Base-by-base conservation (phyloP, 352 stramenopile genomes). In the Phytopythium oedochilum region DNA sequence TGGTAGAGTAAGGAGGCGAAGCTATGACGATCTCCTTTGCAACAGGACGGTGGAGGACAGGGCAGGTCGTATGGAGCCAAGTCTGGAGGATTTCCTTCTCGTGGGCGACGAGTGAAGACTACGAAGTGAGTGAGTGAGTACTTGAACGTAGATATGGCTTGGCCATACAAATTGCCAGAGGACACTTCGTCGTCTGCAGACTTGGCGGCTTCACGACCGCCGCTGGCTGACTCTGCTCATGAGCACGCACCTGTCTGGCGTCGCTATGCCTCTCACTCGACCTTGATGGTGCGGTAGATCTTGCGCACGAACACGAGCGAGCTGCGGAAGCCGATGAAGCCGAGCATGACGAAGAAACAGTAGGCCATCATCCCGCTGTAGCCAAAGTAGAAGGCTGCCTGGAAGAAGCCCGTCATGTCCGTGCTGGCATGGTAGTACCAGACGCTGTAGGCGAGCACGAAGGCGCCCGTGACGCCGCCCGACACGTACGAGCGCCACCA, bases 221-320 rank as follows among this genome's bases (percentile, higher is more conserved):
- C n/a, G n/a, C n/a, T n/a, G 29, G 29, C 5, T 10, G 5, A 34
- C 29, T 34, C 29, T 28, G 40, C 1, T 28, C 11, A 12, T 22
- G 23, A n/a, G 42, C 25, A 10, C 42, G 14, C 12, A 45, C 2
- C 4, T 28, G 10, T 17, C 34, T 32, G 5, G 5, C 29, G 29
- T 32, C 29, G 5, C 32, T 36, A n/a, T 36, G 32, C 1, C 36
- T 46, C 23, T 48, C 94, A 99, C 71, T 99, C 96, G 53, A 92
- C 94, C 74, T 99, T 99, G 53, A 99, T 96, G 44, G 88, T 85
- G 40, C 87, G 87, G 70, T 99, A 99, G 65, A 99, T 99, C 77
- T 98, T 97, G 68, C 88, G 94, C 29, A 98, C 94, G 74, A 99
- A 99, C 45, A 92, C 59, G 45, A 98, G 86, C 64, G 94, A 97